Evolutionary conservation across 139 green algal genomes (phyloP).

Genomic region (Parachlorella kessleri): DNA sequence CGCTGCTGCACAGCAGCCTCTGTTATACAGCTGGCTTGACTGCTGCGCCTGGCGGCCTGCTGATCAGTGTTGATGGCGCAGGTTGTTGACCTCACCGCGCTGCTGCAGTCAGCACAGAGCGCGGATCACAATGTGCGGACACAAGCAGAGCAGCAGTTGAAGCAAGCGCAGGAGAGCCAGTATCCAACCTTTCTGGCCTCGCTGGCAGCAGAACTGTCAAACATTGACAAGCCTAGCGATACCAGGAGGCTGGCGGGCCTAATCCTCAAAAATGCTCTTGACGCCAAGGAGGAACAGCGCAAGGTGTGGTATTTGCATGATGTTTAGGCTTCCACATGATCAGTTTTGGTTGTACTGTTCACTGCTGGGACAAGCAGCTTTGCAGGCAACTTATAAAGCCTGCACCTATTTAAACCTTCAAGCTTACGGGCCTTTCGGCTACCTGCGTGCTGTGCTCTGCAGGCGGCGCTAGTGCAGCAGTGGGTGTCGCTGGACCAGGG

Average conservation of each 20-base stretch:
- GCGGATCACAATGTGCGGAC: constrained; percentile 68
- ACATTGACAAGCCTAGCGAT: constrained; percentile 70
- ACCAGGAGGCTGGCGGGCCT: constrained; percentile 85
- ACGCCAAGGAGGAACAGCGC: constrained; percentile 78
- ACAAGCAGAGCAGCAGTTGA: constrained; percentile 82
- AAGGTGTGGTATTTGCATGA: constrained; percentile 68
- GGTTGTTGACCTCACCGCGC: constrained; percentile 43
- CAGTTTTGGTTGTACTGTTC: too few relatives aligned
- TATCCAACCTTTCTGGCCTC: constrained; percentile 75
- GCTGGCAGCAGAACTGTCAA: constrained; percentile 81
- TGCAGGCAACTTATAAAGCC: too few relatives aligned
- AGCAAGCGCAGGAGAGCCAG: constrained; percentile 77
- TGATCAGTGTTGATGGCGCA: too few relatives aligned
- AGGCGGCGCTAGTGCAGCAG: constrained; percentile 65
- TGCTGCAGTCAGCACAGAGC: constrained; percentile 75
- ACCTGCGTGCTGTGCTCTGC: too few relatives aligned
- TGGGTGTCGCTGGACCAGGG: constrained; percentile 73
- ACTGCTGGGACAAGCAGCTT: too few relatives aligned
- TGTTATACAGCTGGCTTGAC: too few relatives aligned
- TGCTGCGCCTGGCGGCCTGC: too few relatives aligned
- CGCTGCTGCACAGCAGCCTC: too few relatives aligned
- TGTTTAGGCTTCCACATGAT: too few relatives aligned
- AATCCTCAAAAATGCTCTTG: constrained; percentile 96
- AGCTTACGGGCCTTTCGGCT: too few relatives aligned
- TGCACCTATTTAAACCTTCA: too few relatives aligned